A percentile compares a stretch with the other conserved stretches of the same genome.
Conservation (phyloP, 441 rosid genomes). For the Sinapis alba region DNA sequence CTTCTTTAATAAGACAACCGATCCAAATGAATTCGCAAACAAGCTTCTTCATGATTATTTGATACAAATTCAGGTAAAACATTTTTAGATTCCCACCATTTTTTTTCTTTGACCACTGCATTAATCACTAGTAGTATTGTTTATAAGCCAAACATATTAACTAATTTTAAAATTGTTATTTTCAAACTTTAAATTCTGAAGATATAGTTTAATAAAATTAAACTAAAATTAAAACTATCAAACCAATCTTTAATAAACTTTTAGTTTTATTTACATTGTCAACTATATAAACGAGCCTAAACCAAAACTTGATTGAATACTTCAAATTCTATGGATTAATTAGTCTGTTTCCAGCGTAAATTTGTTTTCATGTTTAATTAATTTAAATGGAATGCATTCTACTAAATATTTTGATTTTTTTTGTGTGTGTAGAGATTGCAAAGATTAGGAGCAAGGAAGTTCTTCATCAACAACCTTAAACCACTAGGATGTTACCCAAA, state of each 20-base stretch:
- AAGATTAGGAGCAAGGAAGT: neutral
- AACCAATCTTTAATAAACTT: neutral
- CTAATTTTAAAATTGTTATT: neutral
- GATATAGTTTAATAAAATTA: neutral
- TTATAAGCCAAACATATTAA: neutral
- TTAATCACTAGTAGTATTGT: neutral
- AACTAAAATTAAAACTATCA: neutral
- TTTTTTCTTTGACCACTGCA: neutral
- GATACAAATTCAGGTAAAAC: slow-evolving; percentile 27
- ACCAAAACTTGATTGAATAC: neutral
- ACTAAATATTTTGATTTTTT: neutral
- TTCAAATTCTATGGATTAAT: neutral
- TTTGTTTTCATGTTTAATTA: neutral
- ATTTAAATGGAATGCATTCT: neutral
- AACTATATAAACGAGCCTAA: neutral
- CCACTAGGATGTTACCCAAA: slow-evolving; percentile 15
- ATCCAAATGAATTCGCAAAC: slow-evolving; percentile 16
- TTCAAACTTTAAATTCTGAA: neutral
- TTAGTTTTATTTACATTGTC: neutral
- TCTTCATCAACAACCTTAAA: slow-evolving; percentile 5
- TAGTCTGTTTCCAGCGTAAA: neutral
- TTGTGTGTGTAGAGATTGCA: slow-evolving; percentile 1
- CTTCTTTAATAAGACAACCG: neutral
- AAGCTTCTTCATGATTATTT: slow-evolving; percentile 21
- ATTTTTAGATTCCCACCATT: neutral